Conservation (phyloP, 345 rosid species). For the Draba incana region DNA sequence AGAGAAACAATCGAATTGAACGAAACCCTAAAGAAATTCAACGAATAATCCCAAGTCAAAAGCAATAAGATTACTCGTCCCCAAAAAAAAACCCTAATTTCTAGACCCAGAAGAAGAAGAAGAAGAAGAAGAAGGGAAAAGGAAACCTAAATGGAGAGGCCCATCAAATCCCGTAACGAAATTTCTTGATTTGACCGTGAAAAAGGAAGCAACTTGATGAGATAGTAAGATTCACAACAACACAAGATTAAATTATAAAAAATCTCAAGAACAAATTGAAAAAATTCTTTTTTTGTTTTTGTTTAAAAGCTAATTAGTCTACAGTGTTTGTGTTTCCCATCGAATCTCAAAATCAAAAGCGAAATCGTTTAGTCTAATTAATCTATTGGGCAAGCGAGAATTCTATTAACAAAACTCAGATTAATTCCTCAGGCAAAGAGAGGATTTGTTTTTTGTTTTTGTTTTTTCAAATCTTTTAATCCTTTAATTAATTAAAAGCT, state of each 20-base stretch:
- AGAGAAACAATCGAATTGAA: slow-evolving; percentile 10
- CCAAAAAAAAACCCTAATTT: slow-evolving; percentile 26
- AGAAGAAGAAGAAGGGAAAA: not conserved
- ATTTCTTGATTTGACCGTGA: slow-evolving; percentile 20
- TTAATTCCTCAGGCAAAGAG: not conserved
- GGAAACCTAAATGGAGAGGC: slow-evolving; percentile 28
- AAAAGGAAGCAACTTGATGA: slow-evolving; percentile 35
- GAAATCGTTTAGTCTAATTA: not conserved
- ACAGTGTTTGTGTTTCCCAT: slow-evolving; percentile 31
- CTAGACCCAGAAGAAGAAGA: slow-evolving; percentile 12
- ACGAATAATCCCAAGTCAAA: not conserved
- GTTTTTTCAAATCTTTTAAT: slow-evolving; percentile 11
- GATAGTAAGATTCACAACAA: not conserved
- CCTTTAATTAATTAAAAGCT: not conserved
- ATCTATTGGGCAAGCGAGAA: slow-evolving; percentile 8
- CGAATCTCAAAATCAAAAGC: slow-evolving; percentile 13
- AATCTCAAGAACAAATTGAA: slow-evolving; percentile 32
- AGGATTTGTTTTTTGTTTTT: no score
- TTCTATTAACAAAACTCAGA: slow-evolving; percentile 8
- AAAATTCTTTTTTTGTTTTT: not conserved
- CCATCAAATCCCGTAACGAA: not conserved
- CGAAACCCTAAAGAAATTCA: slow-evolving; percentile 22
- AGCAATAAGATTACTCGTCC: no score
- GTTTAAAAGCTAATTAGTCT: not conserved
- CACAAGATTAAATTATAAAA: not conserved